A percentile compares a stretch with the other conserved stretches of the same genome.
These are phyloP conservation scores for Nicotiana rustica DNA, from an alignment of 305 asterid genomes.

Conservation along the genomic window DNA sequence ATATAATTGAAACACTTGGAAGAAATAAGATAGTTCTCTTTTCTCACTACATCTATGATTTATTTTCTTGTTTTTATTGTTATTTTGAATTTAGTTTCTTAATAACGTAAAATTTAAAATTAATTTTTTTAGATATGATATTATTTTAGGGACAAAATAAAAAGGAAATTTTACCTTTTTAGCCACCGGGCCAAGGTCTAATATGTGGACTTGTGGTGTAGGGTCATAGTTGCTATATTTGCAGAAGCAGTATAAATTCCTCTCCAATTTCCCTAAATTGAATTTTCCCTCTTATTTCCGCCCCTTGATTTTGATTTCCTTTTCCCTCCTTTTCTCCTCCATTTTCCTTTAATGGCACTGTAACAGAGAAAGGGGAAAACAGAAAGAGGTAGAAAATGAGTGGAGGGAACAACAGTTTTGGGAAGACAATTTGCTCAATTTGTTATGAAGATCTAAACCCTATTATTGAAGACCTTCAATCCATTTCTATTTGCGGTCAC, in stretches of 20 bases:
- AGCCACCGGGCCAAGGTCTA: too few species aligned
- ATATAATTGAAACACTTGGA: too few species aligned
- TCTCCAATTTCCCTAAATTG: neutral
- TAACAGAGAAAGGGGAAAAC: neutral
- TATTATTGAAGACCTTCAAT: conserved; percentile 76
- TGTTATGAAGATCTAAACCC: conserved; percentile 97
- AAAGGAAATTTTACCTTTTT: too few species aligned
- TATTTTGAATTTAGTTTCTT: too few species aligned
- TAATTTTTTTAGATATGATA: too few species aligned
- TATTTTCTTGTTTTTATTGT: too few species aligned
- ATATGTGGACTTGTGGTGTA: neutral
- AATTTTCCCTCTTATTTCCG: neutral
- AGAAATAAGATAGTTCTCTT: too few species aligned
- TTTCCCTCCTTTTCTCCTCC: conserved; percentile 11
- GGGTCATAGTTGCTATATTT: neutral
- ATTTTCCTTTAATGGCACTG: neutral
- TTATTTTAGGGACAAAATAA: too few species aligned
- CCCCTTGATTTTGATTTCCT: neutral
- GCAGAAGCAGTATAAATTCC: neutral
- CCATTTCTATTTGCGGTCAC: conserved; percentile 90
- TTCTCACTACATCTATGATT: too few species aligned
- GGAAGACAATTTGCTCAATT: conserved; percentile 84
- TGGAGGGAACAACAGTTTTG: conserved; percentile 38
- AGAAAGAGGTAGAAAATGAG: conserved; percentile 39
- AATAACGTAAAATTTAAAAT: too few species aligned